Evolutionary conservation across 495 filamentous ascomycete species (phyloP), one percentile per base, ranked within the genome.

Genomic region (Annulohypoxylon nitens): DNA sequence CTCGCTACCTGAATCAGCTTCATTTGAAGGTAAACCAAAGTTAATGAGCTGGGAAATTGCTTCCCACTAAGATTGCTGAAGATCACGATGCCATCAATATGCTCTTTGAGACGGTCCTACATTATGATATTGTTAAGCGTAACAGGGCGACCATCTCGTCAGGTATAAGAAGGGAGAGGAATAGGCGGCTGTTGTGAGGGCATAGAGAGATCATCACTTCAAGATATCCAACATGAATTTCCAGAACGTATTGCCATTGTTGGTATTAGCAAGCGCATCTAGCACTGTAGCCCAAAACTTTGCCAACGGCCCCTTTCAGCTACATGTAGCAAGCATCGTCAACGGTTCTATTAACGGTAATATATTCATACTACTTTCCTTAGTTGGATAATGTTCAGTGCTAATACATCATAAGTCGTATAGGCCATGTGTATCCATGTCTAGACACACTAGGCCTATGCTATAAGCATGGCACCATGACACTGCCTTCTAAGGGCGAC

Each of bases 301-400:
- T 26, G 58, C 34, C 1, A 69, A 69, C 39, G 58, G 66, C 25
- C 66, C 66, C 25, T 69, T 69, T 39, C 66, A 69, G 58, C 47
- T 69, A 34, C 65, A 23, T n/a, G 34, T 69, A 47, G 43, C 34
- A 47, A 69, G 65, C 25, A 30, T 26, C 11, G 4, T 2, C 33
- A 61, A 69, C 14, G 12, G 33, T 20, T 61, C 65, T 0, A 71
- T 71, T 47, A 36, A 41, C 26, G 68, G 53, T 71, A 65, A 64
- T 0, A 30, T 11, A 30, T 30, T 6, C 8, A 9, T 10, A 33
- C 34, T 33, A 55, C 8, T 14, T 11, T 8, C 0, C 7, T 39
- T 58, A 14, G 36, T 6, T 16, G 16, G 0, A 4, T 30, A 14
- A 11, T 26, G 10, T 23, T 25, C 14, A 5, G n/a, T 1, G 16